Evolutionary conservation across 192 early-diverging fungal genomes (phyloP), one percentile per base, ranked within the genome.

Genomic region (Umbelopsis sp.): DNA sequence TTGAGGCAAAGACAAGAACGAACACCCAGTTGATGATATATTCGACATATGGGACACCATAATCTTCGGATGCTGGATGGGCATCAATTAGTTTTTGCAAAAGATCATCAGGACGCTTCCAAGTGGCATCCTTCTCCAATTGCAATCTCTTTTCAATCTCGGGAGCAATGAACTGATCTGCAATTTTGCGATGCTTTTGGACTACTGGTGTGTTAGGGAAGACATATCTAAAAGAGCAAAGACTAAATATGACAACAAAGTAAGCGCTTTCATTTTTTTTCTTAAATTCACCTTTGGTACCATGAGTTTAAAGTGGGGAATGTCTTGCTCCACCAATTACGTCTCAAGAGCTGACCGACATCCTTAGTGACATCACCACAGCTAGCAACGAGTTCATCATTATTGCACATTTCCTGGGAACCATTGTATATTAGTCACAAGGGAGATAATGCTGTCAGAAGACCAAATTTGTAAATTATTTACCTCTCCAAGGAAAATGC

Each of bases 51-150:
- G 50, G 48, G 8, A 52, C 41, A 18, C 66, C 65, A 35, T 81
- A 73, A 52, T 81, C 77, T 53, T 74, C 76, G 16, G 16, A 45
- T 22, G 47, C 16, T 18, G 25, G 46, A 53, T 66, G 68, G 13
- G 64, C 55, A 9, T 81, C 77, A 1, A 82, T 72, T 9, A 79
- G 30, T 12, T 47, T 53, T 64, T 82, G 77, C 6, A 82, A 55
- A 37, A 82, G 68, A 48, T 82, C 81, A 46, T 77, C 44, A 8
- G 67, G 51, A 18, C 65, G 65, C 27, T 49, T 23, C n/a, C 44
- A 67, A 27, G 22, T 47, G n/a, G 41, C 23, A 15, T 18, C 45
- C n/a, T 58, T 10, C 22, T 23, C 15, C 13, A 47, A 16, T 37
- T 25, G 30, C 68, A 70, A 35, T 48, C 51, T 61, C 55, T 16